A percentile compares a stretch with the other conserved stretches of the same genome.
Conservation (phyloP, 768 basidiomycete genomes). For the Floccularia luteovirens region DNA sequence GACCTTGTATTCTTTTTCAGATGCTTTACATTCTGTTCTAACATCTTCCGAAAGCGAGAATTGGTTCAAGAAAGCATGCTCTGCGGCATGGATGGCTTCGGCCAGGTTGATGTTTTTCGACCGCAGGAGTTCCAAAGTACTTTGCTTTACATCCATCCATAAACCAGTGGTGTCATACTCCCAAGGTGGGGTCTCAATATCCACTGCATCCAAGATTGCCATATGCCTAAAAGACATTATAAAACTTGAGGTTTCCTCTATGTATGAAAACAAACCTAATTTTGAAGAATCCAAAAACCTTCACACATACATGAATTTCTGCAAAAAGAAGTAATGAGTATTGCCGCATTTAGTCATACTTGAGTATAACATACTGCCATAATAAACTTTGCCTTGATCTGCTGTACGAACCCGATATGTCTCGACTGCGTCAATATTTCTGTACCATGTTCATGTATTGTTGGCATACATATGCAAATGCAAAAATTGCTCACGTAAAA, state of each 20-base stretch:
- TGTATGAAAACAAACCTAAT: constrained; percentile 35
- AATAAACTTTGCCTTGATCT: constrained; percentile 51
- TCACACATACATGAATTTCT: constrained; percentile 59
- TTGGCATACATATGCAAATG: neutral
- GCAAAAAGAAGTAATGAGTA: no score
- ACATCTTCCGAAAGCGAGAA: constrained; percentile 65
- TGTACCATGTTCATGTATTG: constrained; percentile 18
- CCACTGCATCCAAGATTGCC: constrained; percentile 67
- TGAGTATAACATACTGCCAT: constrained; percentile 54
- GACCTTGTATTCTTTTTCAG: constrained; percentile 64
- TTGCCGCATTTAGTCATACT: no score
- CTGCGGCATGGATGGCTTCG: constrained; percentile 78
- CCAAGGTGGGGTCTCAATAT: constrained; percentile 74
- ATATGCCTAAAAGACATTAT: constrained; percentile 34
- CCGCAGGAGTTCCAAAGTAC: constrained; percentile 43
- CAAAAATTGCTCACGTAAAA: constrained; percentile 48
- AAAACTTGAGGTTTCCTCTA: neutral
- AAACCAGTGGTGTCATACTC: constrained; percentile 64
- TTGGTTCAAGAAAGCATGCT: constrained; percentile 77
- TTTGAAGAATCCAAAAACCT: constrained; percentile 83
- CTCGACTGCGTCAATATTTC: constrained; percentile 71
- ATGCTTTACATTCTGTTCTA: constrained; percentile 76
- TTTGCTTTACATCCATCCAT: constrained; percentile 71
- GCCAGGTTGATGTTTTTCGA: constrained; percentile 56
- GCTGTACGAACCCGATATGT: constrained; percentile 70